A percentile compares a stretch with the other conserved stretches of the same genome.
These are phyloP conservation scores for Oidium heveae DNA, from an alignment of 2,329 filamentous ascomycete genomes.

Conservation along the genomic window DNA sequence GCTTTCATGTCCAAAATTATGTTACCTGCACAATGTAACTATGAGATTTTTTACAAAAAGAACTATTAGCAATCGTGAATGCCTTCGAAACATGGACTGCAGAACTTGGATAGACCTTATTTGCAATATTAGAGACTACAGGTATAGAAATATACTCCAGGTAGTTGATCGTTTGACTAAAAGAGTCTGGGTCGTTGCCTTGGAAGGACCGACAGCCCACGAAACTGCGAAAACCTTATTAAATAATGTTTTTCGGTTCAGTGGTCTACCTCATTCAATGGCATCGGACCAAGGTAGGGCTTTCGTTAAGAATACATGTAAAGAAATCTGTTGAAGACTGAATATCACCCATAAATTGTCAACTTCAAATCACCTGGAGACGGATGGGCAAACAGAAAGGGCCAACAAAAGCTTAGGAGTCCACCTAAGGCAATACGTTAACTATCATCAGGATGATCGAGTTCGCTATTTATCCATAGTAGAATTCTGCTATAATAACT, in stretches of 20 bases:
- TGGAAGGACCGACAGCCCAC: background rate
- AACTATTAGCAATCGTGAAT: background rate
- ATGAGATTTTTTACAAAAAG: background rate
- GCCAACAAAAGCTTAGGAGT: background rate
- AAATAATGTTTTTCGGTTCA: conserved; percentile 7
- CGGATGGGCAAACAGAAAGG: background rate
- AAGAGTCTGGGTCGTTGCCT: background rate
- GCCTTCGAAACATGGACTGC: background rate
- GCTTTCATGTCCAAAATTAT: background rate
- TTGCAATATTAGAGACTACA: background rate
- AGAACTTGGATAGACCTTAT: background rate
- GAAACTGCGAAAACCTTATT: conserved; percentile 3
- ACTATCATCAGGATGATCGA: background rate
- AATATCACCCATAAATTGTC: background rate
- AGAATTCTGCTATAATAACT: background rate
- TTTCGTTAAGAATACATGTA: background rate
- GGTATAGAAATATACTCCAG: background rate
- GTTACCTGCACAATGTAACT: background rate
- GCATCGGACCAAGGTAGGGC: background rate
- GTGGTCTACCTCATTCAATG: background rate
- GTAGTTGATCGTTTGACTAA: background rate
- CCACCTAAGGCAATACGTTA: background rate
- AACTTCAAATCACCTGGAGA: background rate
- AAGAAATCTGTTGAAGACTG: background rate
- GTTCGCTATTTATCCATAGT: background rate